Percentiles rank a stretch among this genome's conserved stretches.
Conservation (phyloP, 139 green algal genomes). For the Pycnococcus provasolii region DNA sequence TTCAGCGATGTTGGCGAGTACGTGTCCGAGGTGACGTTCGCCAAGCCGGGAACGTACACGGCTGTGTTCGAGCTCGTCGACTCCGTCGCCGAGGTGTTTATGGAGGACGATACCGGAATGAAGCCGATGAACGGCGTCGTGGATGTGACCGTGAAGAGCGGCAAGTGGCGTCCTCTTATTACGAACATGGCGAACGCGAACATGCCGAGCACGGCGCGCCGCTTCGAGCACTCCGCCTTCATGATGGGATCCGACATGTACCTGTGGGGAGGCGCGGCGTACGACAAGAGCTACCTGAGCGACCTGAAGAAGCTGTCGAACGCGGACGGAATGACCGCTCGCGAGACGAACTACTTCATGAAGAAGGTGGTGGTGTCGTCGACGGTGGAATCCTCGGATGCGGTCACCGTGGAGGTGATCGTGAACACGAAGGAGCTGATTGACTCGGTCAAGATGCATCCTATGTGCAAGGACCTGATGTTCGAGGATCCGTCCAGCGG, state of each 20-base stretch:
- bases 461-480: conserved; percentile 17
- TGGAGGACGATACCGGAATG: not conserved
- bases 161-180: not conserved
- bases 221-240: conserved; percentile 23
- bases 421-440: conserved; percentile 25
- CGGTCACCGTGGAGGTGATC: conserved; percentile 9
- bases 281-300: conserved; percentile 24
- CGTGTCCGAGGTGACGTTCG: not conserved
- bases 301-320: conserved; percentile 8
- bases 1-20: conserved; percentile 5
- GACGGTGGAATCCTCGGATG: not conserved
- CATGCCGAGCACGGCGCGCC: not conserved
- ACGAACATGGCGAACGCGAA: not conserved
- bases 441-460: conserved; percentile 1
- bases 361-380: conserved; percentile 1
- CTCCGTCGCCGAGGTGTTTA: not conserved
- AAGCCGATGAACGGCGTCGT: not conserved
- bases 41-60: not conserved
- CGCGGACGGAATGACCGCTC: not conserved
- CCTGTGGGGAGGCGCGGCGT: conserved; percentile 16
- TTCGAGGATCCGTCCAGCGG: conserved; percentile 3
- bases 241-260: conserved; percentile 7
- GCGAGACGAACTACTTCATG: conserved; percentile 3
- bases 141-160: not conserved
- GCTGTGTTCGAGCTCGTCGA: not conserved